Conservation (phyloP, 441 rosid species). For the Jatropha podagrica region DNA sequence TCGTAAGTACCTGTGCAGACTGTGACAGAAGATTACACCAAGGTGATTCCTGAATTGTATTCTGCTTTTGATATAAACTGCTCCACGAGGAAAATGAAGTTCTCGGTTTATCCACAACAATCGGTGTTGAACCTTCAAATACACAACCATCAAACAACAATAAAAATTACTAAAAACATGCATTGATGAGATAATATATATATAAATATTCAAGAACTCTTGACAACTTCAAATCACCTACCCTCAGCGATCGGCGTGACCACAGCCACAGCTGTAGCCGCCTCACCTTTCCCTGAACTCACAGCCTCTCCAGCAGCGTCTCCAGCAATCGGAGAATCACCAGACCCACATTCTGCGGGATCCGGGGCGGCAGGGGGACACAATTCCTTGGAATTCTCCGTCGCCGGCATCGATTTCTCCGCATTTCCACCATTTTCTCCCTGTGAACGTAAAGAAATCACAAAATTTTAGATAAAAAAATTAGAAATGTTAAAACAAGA, state of each 20-base stretch:
- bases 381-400: slow-evolving; percentile 61
- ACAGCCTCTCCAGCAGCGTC: slow-evolving; percentile 31
- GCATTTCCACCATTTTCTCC: slow-evolving; percentile 53
- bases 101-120: slow-evolving; percentile 51
- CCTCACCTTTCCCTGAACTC: slow-evolving; percentile 49
- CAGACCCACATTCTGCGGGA: slow-evolving; percentile 58
- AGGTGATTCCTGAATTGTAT: slow-evolving; percentile 45
- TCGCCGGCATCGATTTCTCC: slow-evolving; percentile 49
- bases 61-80: slow-evolving; percentile 42
- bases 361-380: slow-evolving; percentile 42
- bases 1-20: slow-evolving; percentile 51
- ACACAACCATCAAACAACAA: slow-evolving; percentile 16
- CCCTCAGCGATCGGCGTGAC: slow-evolving; percentile 67
- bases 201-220: not conserved
- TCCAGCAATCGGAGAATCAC: slow-evolving; percentile 47
- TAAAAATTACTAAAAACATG: not conserved
- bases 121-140: slow-evolving; percentile 52
- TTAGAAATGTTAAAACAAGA: not conserved
- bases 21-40: slow-evolving; percentile 75
- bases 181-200: not conserved
- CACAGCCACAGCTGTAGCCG: slow-evolving; percentile 44
- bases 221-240: slow-evolving; percentile 19
- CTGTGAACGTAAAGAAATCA: slow-evolving; percentile 38
- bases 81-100: slow-evolving; percentile 51
- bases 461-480: slow-evolving; percentile 12